phyloP scores from a whole-genome alignment of 345 rosid species.

The Rubroshorea leprosula region DNA sequence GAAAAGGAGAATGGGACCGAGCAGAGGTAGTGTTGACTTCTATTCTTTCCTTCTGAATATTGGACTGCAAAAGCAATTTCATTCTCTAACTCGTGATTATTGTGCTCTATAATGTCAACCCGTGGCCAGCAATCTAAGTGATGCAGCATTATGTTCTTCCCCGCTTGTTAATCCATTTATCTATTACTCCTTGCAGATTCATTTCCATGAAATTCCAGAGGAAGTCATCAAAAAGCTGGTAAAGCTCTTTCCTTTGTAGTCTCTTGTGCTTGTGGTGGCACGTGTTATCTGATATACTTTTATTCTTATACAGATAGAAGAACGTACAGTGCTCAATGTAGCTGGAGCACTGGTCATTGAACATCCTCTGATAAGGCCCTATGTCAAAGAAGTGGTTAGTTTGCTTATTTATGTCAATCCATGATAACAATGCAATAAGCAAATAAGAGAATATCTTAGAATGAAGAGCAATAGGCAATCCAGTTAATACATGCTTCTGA shows the following conservation, averaged over 20 bases:
- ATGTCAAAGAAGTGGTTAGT: constrained; percentile 73
- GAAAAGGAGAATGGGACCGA: constrained; percentile 71
- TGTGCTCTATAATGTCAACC: not conserved
- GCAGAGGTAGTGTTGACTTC: constrained; percentile 55
- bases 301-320: constrained; percentile 49
- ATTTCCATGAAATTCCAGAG: constrained; percentile 78
- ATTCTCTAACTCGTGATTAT: not conserved
- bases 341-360: constrained; percentile 83
- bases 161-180: not conserved
- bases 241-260: constrained; percentile 9
- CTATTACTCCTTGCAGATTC: constrained; percentile 49
- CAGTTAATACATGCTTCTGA: no score
- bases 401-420: constrained; percentile 10
- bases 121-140: no score
- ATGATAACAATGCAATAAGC: constrained; percentile 2
- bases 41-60: not conserved
- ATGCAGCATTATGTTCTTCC: no score
- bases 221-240: constrained; percentile 80
- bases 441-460: not conserved
- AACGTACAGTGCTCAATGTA: constrained; percentile 62
- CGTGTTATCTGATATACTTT: not conserved
- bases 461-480: no score
- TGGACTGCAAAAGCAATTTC: not conserved
- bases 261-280: not conserved
- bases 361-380: constrained; percentile 66